A percentile compares a stretch with the other conserved stretches of the same genome.
Conservation (phyloP, 352 stramenopile genomes). For the Phytophthora citrophthora region DNA sequence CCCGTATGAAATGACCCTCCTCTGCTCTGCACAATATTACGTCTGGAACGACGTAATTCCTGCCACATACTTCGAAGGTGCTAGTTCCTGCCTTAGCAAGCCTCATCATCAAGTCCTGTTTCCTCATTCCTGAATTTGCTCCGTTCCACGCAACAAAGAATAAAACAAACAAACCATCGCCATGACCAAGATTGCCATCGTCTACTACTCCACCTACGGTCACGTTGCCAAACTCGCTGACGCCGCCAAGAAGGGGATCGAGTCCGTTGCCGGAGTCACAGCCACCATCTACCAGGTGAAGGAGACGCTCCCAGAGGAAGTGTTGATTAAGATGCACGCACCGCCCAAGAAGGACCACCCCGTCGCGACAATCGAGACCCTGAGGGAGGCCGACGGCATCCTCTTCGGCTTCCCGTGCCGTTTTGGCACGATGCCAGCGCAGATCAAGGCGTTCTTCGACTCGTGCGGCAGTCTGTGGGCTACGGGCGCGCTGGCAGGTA, state of each 20-base stretch:
- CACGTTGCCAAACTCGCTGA: conserved; percentile 1
- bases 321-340: not conserved
- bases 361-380: not conserved
- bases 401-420: conserved; percentile 2
- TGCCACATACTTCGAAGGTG: not conserved
- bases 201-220: not conserved
- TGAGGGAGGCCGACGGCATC: conserved; percentile 1
- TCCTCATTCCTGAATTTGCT: not conserved
- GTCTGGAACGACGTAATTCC: too few species aligned
- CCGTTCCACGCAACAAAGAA: not conserved
- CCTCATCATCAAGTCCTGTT: not conserved
- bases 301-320: not conserved
- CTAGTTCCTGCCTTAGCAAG: not conserved
- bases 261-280: not conserved
- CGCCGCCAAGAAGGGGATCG: not conserved
- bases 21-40: too few species aligned
- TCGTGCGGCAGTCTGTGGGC: not conserved
- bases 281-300: conserved; percentile 1
- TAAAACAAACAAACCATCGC: not conserved
- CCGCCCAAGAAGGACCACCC: not conserved
- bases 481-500: not conserved
- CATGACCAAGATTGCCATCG: not conserved
- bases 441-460: conserved; percentile 1
- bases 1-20: too few species aligned
- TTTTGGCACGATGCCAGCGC: not conserved